phyloP scores from a whole-genome alignment of 75 land plant species.

The Sequoiadendron giganteum region DNA sequence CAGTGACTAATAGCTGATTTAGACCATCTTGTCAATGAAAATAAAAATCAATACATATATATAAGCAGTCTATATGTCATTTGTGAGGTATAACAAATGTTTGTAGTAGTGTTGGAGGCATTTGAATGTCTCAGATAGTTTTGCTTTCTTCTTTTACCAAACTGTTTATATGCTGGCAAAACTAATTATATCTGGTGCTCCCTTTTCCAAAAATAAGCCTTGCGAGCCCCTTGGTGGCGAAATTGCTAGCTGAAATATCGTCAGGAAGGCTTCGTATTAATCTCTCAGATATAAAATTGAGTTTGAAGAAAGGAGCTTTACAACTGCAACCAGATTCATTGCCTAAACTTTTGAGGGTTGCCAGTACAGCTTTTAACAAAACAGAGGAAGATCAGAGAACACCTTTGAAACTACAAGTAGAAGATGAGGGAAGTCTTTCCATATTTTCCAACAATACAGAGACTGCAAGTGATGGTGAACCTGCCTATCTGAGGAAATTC shows the following conservation, averaged over 20 bases:
- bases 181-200: background rate
- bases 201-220: background rate
- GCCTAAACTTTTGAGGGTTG: background rate
- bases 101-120: background rate
- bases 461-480: background rate
- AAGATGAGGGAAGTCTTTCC: background rate
- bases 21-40: background rate
- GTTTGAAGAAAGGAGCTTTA: background rate
- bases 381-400: conserved; percentile 1
- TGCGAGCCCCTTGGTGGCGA: background rate
- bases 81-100: background rate
- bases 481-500: conserved; percentile 2
- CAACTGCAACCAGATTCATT: background rate
- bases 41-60: background rate
- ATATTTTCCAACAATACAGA: background rate
- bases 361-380: background rate
- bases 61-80: background rate
- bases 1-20: background rate
- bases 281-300: background rate
- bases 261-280: background rate
- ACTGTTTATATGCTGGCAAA: background rate
- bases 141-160: background rate
- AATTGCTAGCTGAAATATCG: background rate
- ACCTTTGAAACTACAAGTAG: background rate
- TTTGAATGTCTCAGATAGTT: background rate